These are phyloP conservation scores for Acer yangbiense DNA, from an alignment of 345 rosid species.

Conservation along the genomic window DNA sequence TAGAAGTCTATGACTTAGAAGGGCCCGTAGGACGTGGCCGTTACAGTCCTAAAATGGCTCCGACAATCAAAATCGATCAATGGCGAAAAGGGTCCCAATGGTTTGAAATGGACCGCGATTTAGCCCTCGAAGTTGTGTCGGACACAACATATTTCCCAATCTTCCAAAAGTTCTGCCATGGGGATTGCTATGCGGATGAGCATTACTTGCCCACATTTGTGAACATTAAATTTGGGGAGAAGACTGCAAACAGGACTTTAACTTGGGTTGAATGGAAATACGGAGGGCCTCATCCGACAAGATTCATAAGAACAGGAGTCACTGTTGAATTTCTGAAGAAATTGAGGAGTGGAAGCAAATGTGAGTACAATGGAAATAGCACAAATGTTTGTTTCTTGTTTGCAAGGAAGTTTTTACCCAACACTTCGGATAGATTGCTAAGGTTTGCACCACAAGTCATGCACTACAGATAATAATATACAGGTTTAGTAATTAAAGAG, in stretches of 20 bases:
- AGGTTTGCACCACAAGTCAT: conserved; percentile 55
- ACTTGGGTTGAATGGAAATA: conserved; percentile 85
- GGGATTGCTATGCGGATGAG: conserved; percentile 69
- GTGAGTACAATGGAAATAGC: conserved; percentile 54
- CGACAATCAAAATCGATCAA: conserved; percentile 43
- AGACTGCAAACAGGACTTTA: conserved; percentile 66
- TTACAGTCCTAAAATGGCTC: conserved; percentile 56
- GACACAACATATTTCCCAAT: conserved; percentile 58
- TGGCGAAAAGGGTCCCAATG: conserved; percentile 97
- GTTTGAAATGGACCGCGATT: conserved; percentile 67
- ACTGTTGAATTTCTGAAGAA: conserved; percentile 52
- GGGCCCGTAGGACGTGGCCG: conserved; percentile 72
- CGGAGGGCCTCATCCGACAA: conserved; percentile 77
- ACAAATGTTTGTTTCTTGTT: conserved; percentile 66
- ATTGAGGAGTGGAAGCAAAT: conserved; percentile 48
- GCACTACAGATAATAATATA: conserved; percentile 31
- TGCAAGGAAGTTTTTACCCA: conserved; percentile 76
- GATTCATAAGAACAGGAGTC: conserved; percentile 47
- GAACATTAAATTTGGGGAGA: conserved; percentile 28
- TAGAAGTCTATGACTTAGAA: conserved; percentile 55
- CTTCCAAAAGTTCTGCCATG: conserved; percentile 56
- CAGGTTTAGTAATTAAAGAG: too few relatives aligned
- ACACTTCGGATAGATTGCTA: conserved; percentile 57
- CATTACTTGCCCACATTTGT: conserved; percentile 82
- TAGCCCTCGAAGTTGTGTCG: conserved; percentile 60